These are phyloP conservation scores for Didymella segeticola DNA, from an alignment of 2,329 filamentous ascomycete species.

Conservation along the genomic window DNA sequence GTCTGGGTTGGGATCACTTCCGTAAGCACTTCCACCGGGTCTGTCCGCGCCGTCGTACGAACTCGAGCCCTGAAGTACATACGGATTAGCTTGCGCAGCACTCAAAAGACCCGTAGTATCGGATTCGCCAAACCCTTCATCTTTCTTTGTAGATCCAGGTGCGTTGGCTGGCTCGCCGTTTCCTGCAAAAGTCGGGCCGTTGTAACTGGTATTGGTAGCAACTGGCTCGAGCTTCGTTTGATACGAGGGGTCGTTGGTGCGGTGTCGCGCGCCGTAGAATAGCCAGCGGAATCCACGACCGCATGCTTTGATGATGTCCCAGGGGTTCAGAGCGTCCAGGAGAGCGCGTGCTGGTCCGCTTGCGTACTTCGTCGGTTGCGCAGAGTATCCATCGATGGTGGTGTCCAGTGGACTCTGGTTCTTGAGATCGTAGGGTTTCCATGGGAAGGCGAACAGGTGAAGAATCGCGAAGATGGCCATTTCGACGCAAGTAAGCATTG, in stretches of 20 bases:
- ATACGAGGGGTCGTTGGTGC: conserved; percentile 55
- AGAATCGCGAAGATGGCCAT: conserved; percentile 82
- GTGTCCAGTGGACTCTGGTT: conserved; percentile 31
- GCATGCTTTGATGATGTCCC: conserved; percentile 83
- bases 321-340: conserved; percentile 75
- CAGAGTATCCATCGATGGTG: conserved; percentile 16
- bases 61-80: conserved; percentile 11
- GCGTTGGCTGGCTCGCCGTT: conserved; percentile 25
- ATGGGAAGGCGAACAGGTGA: conserved; percentile 84
- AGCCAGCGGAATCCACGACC: conserved; percentile 82
- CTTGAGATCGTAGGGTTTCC: conserved; percentile 67
- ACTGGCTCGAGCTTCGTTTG: conserved; percentile 29
- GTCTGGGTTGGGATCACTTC: conserved; percentile 23
- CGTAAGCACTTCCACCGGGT: conserved; percentile 4
- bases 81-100: conserved; percentile 36
- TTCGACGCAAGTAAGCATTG: conserved; percentile 78
- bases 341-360: conserved; percentile 72
- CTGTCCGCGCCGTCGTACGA: conserved; percentile 19
- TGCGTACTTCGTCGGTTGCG: conserved; percentile 54
- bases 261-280: conserved; percentile 72
- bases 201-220: conserved; percentile 25
- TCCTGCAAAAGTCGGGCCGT: conserved; percentile 33
- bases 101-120: conserved; percentile 32
- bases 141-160: conserved; percentile 13
- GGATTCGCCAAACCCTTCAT: conserved; percentile 35